Evolutionary conservation across 2,329 filamentous ascomycete genomes (phyloP), one percentile per base, ranked within the genome.

Genomic region (Phialophora expanda): DNA sequence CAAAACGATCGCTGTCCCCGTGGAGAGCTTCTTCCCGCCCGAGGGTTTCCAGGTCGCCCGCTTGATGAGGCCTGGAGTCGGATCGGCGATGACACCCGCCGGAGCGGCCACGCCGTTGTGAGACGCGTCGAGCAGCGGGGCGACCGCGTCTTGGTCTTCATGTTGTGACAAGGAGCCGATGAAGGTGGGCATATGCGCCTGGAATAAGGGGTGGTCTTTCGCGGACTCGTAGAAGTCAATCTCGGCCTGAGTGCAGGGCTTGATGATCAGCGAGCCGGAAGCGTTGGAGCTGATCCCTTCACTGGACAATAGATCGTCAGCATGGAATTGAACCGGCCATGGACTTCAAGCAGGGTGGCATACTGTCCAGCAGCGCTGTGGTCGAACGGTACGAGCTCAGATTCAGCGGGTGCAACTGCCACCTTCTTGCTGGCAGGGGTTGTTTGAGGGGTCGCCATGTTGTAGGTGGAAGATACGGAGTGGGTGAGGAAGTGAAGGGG

Each of bases 161-260:
- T 85, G 86, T n/a, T 96, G 86, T 30, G 83, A 80, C 26, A 99
- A 83, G 2, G 88, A 90, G 66, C 95, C 95, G 79, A 96, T 87
- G 79, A 89, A 98, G 4, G 87, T 84, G 54, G 95, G 94, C 84
- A 98, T 94, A 73, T 94, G 86, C 26, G 89, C 86, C 58, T 88
- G 86, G 73, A 98, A 92, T 1, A 89, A 87, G 32, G 88, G 86
- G 75, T 96, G 90, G 24, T 84, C 79, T 66, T 68, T 67, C 30
- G 88, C 89, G 46, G 87, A 86, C 76, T 97, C 87, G 83, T 99
- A 99, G 78, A 99, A 99, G 53, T 88, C 85, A 73, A 98, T 87
- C 80, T 99, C 95, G 69, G 88, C 84, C 69, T 87, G 81, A 0
- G 91, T 96, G 78, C 94, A 98, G 20, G 95, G 95, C 79, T 99